Base-by-base conservation (phyloP, 257 asterid genomes). In the Echium plantagineum region DNA sequence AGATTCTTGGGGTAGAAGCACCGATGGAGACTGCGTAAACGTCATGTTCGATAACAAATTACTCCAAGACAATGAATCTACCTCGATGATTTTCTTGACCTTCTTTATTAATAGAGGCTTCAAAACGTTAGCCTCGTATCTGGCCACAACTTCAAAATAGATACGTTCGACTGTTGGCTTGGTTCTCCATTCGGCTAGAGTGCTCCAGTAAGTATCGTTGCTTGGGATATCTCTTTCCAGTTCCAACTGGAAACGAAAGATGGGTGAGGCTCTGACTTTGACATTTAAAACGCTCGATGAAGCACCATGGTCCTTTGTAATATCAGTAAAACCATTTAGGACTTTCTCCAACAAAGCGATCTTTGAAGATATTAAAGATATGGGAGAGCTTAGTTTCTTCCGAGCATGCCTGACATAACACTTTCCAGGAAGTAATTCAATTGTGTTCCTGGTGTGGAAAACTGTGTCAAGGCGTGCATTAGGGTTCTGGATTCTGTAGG, bases 111-210 rank as follows among this genome's bases (percentile, higher is more conserved):
- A 12, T 8, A 76, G 47, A 15, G 95, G 95, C 76, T 71, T 85
- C 83, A 90, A 52, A 61, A 69, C 61, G 17, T 64, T 86, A 2
- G 59, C 90, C 64, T 83, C 86, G 9, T 83, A 60, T 66, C 87
- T 76, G 0, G 90, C 94, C 56, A 65, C 74, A 8, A 90, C 85
- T 55, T 86, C 94, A 69, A 78, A 85, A 74, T 70, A 68, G 5
- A 57, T 67, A n/a, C 77, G 87, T 64, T 87, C 97, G 22, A 77
- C 64, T 38, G 53, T 62, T 48, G 96, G 96, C 80, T 70, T 75
- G 6, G 94, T 90, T 72, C 97, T 78, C 97, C 97, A 87, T 68
- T 83, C 89, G 32, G 88, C 89, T 54, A 81, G 57, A 35, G 81
- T 72, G 61, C 81, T 72, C 97, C 97, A 86, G 48, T 71, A 63